Evolutionary conservation across 2,329 filamentous ascomycete species (phyloP).

Genomic region (Colletotrichum melonis): DNA sequence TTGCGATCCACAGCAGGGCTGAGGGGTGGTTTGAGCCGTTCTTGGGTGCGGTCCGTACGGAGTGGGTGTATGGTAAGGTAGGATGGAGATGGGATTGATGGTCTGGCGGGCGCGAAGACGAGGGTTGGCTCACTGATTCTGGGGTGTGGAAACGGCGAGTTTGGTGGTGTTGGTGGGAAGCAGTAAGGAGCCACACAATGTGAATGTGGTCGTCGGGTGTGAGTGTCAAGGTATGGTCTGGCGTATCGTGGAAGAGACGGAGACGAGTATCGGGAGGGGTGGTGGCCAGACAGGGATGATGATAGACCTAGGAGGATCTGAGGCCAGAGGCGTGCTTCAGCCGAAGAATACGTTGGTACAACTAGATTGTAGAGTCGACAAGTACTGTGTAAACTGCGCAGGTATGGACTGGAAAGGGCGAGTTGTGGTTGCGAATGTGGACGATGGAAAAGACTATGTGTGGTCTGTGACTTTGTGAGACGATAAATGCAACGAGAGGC

Average conservation of each 20-base stretch:
- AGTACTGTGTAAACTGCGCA: not conserved
- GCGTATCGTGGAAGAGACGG: not conserved
- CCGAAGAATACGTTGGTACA: not conserved
- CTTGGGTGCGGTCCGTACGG: not conserved
- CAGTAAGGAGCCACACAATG: not conserved
- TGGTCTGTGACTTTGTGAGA: constrained; percentile 25
- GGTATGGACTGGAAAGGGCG: not conserved
- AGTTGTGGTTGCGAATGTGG: not conserved
- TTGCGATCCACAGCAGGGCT: constrained; percentile 33
- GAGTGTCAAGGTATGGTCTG: not conserved
- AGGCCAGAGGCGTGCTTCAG: constrained; percentile 3
- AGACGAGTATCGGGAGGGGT: constrained; percentile 7
- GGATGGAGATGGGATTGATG: not conserved
- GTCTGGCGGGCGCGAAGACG: not conserved
- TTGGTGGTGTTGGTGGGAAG: not conserved
- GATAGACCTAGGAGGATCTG: constrained; percentile 18
- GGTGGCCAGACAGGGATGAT: constrained; percentile 17
- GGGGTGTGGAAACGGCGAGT: not conserved
- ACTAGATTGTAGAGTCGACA: not conserved
- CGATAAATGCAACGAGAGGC: constrained; percentile 31
- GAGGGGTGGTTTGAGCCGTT: constrained; percentile 14
- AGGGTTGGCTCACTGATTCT: not conserved
- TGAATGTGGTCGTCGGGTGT: not conserved
- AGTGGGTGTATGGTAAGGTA: not conserved
- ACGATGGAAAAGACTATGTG: not conserved